Evolutionary conservation across 2,329 filamentous ascomycete genomes (phyloP), one percentile per base, ranked within the genome.

Genomic region (Tolypocladium nubicola): DNA sequence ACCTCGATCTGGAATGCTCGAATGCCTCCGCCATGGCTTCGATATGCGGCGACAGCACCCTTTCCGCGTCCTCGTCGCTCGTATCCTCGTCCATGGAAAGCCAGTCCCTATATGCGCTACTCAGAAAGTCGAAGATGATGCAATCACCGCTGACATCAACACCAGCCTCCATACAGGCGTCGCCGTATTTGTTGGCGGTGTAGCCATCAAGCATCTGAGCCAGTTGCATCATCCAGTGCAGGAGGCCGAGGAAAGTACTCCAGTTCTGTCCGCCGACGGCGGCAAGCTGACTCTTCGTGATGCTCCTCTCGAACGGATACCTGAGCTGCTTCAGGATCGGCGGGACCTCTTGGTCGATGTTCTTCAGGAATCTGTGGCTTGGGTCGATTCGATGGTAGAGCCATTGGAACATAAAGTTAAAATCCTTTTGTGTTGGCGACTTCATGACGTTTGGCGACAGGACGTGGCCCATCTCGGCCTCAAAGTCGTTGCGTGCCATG

Each of bases 191-290:
- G 58, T 91, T 87, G 56, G 77, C 72, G 1, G 83, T 78, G 68
- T 92, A 97, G 26, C 88, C 83, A 61, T 97, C 92, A 67, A 97
- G 83, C 87, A 97, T 96, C 64, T 93, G 87, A 5, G 90, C 90
- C 55, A 99, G 78, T 72, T 97, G 92, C 93, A 99, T 96, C 85
- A 99, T 93, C 94, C 94, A 99, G 74, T 99, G 92, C 54, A 99
- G 79, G 70, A 99, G 77, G 0, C 92, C 94, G 14, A 99, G 77
- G 67, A 99, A 97, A 0, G 90, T 94, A 61, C 88, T 88, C 94
- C 94, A 99, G 69, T 97, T 97, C 72, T 96, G 91, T 3, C 92
- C 93, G 62, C 94, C 94, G 0, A 97, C 94, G 2, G 95, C 94
- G 0, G 90, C 85, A 58, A 99, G 90, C 68, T 96, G 91, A 55